Evolutionary conservation across 108 stramenopile genomes (phyloP).

Genomic region (Cyclostephanos tholiformis): DNA sequence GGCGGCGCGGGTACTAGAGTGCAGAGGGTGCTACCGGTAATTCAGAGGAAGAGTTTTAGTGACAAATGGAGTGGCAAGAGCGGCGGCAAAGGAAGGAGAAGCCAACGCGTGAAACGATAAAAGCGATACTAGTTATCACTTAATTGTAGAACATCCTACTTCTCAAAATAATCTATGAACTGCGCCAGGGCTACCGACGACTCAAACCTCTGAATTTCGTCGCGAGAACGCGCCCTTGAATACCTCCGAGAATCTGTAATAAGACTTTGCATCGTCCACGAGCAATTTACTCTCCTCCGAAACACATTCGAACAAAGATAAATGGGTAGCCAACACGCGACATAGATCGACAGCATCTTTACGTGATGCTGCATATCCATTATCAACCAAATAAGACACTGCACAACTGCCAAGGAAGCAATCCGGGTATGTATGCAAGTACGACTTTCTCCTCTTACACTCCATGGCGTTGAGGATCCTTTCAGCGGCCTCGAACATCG

Average conservation of each 20-base stretch:
- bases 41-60: constrained; percentile 41
- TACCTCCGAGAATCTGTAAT: constrained; percentile 51
- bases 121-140: background rate
- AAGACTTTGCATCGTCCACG: constrained; percentile 53
- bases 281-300: constrained; percentile 43
- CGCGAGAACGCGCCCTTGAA: background rate
- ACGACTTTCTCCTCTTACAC: constrained; percentile 15
- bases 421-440: constrained; percentile 14
- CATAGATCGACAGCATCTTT: constrained; percentile 68
- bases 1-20: constrained; percentile 33
- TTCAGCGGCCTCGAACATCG: constrained; percentile 28
- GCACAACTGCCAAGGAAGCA: constrained; percentile 44
- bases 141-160: background rate
- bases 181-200: no score
- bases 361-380: constrained; percentile 42
- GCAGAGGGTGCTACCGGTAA: constrained; percentile 17
- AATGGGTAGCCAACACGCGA: constrained; percentile 36
- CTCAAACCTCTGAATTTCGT: background rate
- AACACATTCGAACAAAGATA: constrained; percentile 59
- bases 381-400: constrained; percentile 56
- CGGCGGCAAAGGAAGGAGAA: constrained; percentile 17
- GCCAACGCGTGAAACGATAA: constrained; percentile 9
- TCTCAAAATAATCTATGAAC: background rate
- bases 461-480: constrained; percentile 9
- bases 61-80: constrained; percentile 41